Evolutionary conservation across 2,329 filamentous ascomycete genomes (phyloP).

Genomic region (Clonostachys chloroleuca): DNA sequence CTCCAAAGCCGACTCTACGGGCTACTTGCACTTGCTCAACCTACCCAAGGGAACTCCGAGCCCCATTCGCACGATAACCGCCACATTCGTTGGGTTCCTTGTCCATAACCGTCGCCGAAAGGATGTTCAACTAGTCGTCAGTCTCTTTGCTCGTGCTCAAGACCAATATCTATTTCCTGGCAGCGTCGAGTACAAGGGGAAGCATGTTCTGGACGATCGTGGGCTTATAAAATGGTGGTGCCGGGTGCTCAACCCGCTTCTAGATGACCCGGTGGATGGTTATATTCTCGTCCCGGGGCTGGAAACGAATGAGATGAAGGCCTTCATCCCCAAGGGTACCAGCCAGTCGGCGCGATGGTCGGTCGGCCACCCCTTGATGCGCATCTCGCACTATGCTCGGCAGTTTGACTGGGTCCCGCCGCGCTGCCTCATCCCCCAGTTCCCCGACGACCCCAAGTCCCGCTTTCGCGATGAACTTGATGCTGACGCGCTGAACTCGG

Average conservation of each 20-base stretch:
- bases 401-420: constrained; percentile 62
- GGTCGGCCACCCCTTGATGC: constrained; percentile 66
- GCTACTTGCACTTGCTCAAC: constrained; percentile 67
- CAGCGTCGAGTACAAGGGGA: constrained; percentile 76
- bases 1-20: constrained; percentile 95
- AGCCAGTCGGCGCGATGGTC: constrained; percentile 51
- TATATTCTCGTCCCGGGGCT: constrained; percentile 87
- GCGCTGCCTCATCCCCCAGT: constrained; percentile 81
- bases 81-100: constrained; percentile 72
- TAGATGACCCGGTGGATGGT: constrained; percentile 46
- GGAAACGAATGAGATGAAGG: constrained; percentile 74
- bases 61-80: constrained; percentile 69
- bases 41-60: constrained; percentile 61
- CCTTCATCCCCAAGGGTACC: constrained; percentile 61
- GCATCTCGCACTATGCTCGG: constrained; percentile 57
- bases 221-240: constrained; percentile 97
- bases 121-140: constrained; percentile 69
- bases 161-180: constrained; percentile 93
- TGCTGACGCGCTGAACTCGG: constrained; percentile 64
- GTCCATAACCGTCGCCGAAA: constrained; percentile 58
- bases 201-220: constrained; percentile 89
- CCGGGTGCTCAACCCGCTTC: constrained; percentile 72
- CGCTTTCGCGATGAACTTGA: constrained; percentile 87
- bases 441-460: constrained; percentile 93
- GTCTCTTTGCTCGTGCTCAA: constrained; percentile 87